Base-by-base conservation (phyloP, 23 red algal species). In the Pyropia haitanensis region DNA sequence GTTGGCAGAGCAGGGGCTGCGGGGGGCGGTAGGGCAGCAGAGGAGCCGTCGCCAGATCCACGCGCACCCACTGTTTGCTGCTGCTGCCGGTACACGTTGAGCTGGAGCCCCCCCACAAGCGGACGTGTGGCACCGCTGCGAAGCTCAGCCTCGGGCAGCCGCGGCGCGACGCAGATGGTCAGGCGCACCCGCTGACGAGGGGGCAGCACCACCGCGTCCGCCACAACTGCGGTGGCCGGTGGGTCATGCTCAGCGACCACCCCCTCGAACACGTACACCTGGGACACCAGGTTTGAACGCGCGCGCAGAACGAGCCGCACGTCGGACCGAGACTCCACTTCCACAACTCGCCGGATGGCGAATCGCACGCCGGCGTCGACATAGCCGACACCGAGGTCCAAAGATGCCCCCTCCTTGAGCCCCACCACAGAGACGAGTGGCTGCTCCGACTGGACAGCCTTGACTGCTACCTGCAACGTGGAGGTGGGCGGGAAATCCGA, bases 51-150 rank as follows among this genome's bases (percentile, higher is more conserved):
- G 44, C 49, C 65, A 23, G 17, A 48, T 7, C 17, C 16, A 39
- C 27, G 49, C 18, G 20, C 65, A 46, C 39, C 39, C 2, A 7
- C 39, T 46, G 39, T 46, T 46, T 46, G 39, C 39, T 10, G 39
- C 39, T 46, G 39, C 39, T 46, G 39, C 39, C 39, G 39, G 39
- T 46, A 46, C 44, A 18, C 22, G 10, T 46, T 46, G 25, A 77
- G 16, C 32, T 51, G 73, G 29, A 77, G 18, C 15, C 73, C 73
- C 13, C 57, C 73, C 39, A 77, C 73, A 27, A 77, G 59, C 2
- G 20, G 16, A 22, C 63, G 48, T 3, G 27, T 26, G 13, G 50
- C 48, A 21, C 73, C 73, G 23, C 24, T 29, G 0, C 34, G 29
- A 3, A 77, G 58, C 59, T 77, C 73, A 2, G 13, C 14, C 23